Conservation (phyloP, 768 basidiomycete species). For the Rhodosporidiobolus odoratus region DNA sequence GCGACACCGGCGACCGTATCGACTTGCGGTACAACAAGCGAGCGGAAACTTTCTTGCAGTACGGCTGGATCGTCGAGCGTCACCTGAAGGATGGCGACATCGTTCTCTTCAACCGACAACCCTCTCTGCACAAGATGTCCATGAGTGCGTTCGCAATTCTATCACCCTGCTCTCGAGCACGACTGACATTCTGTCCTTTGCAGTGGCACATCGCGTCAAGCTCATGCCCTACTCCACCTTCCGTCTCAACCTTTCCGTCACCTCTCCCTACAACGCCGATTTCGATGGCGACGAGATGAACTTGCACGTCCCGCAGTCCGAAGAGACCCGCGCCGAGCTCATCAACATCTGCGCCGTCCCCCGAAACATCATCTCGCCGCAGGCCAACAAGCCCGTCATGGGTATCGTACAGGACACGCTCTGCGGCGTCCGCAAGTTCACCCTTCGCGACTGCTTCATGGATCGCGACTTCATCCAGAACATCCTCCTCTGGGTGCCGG, state of each 20-base stretch:
- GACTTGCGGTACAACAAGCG: slow-evolving; percentile 95
- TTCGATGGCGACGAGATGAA: slow-evolving; percentile 99
- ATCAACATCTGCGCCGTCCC: slow-evolving; percentile 98
- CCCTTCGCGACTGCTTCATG: slow-evolving; percentile 86
- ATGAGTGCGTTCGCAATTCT: slow-evolving; percentile 58
- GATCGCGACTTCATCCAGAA: slow-evolving; percentile 97
- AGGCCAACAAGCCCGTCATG: slow-evolving; percentile 96
- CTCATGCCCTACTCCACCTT: slow-evolving; percentile 99
- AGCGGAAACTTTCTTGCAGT: slow-evolving; percentile 88
- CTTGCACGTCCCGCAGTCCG: slow-evolving; percentile 97
- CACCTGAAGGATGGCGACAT: slow-evolving; percentile 98
- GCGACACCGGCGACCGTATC: slow-evolving; percentile 94
- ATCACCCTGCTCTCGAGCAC: no score
- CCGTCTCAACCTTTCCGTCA: slow-evolving; percentile 90
- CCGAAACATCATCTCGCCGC: slow-evolving; percentile 95
- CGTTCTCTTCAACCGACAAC: slow-evolving; percentile 97
- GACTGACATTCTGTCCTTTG: neutral
- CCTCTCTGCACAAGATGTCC: slow-evolving; percentile 98
- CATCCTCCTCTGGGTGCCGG: slow-evolving; percentile 93
- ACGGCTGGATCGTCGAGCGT: slow-evolving; percentile 96
- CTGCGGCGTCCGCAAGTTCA: slow-evolving; percentile 95
- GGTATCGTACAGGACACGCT: slow-evolving; percentile 99
- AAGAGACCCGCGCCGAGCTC: slow-evolving; percentile 96
- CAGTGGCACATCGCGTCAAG: slow-evolving; percentile 88
- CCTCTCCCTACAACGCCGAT: slow-evolving; percentile 95